phyloP scores from a whole-genome alignment of 306 rosid species.

The Crotalaria pallida region DNA sequence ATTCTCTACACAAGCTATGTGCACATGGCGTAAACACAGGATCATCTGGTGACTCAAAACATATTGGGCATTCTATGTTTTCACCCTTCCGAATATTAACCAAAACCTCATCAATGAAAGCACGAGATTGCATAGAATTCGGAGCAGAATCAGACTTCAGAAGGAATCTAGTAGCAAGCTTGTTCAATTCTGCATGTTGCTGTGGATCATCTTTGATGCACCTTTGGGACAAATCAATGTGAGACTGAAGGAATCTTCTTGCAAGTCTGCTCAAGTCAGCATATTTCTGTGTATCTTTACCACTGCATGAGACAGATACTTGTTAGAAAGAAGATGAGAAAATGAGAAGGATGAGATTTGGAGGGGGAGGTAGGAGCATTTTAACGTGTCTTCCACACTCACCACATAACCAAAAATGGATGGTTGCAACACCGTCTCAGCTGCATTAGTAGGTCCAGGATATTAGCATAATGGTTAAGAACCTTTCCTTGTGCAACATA shows the following conservation, averaged over 20 bases:
- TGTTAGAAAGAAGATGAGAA: slow-evolving; percentile 9
- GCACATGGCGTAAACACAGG: slow-evolving; percentile 88
- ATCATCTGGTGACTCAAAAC: slow-evolving; percentile 88
- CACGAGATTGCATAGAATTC: slow-evolving; percentile 35
- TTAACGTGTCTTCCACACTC: background rate
- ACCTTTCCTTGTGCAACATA: slow-evolving; percentile 82
- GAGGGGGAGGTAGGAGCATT: background rate
- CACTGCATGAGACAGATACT: slow-evolving; percentile 32
- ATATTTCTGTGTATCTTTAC: slow-evolving; percentile 22
- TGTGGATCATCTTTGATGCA: slow-evolving; percentile 38
- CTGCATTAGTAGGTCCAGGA: slow-evolving; percentile 81
- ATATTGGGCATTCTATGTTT: slow-evolving; percentile 62
- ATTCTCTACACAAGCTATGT: slow-evolving; percentile 84
- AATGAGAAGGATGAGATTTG: background rate
- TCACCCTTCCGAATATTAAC: slow-evolving; percentile 55
- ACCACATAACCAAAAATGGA: slow-evolving; percentile 82
- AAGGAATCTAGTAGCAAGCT: slow-evolving; percentile 53
- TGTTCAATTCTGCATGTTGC: slow-evolving; percentile 45
- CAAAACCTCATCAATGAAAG: slow-evolving; percentile 61
- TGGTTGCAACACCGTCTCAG: slow-evolving; percentile 90
- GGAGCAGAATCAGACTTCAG: slow-evolving; percentile 26
- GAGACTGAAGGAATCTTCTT: slow-evolving; percentile 23
- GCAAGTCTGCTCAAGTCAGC: slow-evolving; percentile 34
- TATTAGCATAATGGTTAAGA: slow-evolving; percentile 65
- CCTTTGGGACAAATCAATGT: background rate